Base-by-base conservation (phyloP, 1,284 basidiomycete genomes). In the Pseudozyma tsukubaensis region DNA sequence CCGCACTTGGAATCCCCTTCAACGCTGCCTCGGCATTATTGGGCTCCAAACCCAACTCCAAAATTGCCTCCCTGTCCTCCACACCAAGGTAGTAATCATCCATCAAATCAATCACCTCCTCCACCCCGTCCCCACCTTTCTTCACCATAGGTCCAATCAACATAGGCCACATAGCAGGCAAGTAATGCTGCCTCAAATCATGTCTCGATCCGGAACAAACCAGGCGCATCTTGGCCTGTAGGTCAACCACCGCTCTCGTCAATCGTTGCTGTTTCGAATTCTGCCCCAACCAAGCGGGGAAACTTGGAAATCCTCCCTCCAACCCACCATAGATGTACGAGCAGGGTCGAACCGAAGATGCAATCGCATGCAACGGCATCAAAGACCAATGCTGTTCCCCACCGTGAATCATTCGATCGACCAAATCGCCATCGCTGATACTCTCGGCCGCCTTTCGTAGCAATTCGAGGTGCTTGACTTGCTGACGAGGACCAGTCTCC, bases 21-120 rank as follows among this genome's bases (percentile, higher is more conserved):
- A 92, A 84, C 9, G 94, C 87, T 4, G 40, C 49, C 0, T 87
- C 47, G 0, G 92, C 91, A 72, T 89, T 90, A 80, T 91, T 89
- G 7, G 91, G 88, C 62, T 90, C 95, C 11, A 99, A 88, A 0
- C 95, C 96, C 11, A 99, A 88, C 84, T 99, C 96, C 57, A 98
- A 89, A 54, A 98, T 88, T 11, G 92, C 91, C 77, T 99, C 97
- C 92, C 95, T 96, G 82, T 99, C 96, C 40, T 98, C 96, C 72
- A 92, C 92, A 7, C 91, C 91, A 39, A 99, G 86, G 85, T 90
- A 98, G 85, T 99, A 99, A 50, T 92, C 91, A 85, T 99, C 96
- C 94, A 99, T 96, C 14, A 87, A 86, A 24, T 89, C 87, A 62
- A 99, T 97, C 24, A 95, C 90, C 1, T 91, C 90, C 0, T 91